phyloP scores from a whole-genome alignment of 129 eudicot genomes.

The Arctium lappa region DNA sequence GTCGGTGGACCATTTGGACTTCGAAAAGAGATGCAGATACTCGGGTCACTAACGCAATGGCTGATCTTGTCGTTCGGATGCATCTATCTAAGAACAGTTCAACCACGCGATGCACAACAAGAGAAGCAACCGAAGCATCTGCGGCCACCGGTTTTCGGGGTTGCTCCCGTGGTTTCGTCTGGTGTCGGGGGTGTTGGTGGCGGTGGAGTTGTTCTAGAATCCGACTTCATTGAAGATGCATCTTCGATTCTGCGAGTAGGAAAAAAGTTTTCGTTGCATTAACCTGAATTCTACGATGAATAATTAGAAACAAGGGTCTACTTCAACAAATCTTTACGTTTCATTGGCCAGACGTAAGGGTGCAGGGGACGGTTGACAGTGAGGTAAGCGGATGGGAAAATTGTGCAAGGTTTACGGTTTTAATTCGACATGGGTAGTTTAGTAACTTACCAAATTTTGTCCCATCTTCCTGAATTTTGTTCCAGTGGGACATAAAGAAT shows the following conservation, averaged over 20 bases:
- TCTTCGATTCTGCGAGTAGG: constrained; percentile 32
- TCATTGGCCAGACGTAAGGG: not conserved
- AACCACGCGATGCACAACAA: constrained; percentile 40
- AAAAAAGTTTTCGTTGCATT: not conserved
- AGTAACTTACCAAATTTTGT: not conserved
- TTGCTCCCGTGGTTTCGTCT: not conserved
- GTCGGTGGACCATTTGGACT: not conserved
- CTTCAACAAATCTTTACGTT: not conserved
- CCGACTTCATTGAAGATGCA: constrained; percentile 17
- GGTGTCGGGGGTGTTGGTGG: not conserved
- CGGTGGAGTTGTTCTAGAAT: not conserved
- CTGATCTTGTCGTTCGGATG: not conserved
- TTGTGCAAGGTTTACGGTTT: too few relatives aligned
- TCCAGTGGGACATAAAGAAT: too few relatives aligned
- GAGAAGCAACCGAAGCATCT: constrained; percentile 39
- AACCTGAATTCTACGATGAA: not conserved
- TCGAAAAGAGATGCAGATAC: not conserved
- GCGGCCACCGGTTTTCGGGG: not conserved
- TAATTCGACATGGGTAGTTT: not conserved
- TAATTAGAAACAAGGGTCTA: not conserved
- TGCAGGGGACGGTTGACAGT: too few relatives aligned
- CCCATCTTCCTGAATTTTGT: too few relatives aligned
- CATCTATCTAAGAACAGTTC: not conserved
- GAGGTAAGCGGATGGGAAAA: too few relatives aligned
- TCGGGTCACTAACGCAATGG: not conserved